Evolutionary conservation across 805 yeast genomes (phyloP).

Genomic region (Zygosaccharomyces kombuchaensis): DNA sequence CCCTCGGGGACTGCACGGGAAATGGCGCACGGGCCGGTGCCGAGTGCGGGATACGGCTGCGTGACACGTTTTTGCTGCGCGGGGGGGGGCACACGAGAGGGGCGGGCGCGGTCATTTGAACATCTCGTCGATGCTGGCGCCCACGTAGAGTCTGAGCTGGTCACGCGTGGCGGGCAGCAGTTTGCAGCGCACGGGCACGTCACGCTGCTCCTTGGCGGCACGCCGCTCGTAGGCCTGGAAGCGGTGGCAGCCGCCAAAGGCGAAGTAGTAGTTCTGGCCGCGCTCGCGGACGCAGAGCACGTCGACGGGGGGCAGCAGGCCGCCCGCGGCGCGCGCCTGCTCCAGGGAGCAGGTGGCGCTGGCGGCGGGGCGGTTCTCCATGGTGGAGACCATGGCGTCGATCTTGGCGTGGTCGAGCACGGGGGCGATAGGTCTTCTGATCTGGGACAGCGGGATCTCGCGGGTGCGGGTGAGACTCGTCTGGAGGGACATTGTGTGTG

Average conservation of each 20-base stretch:
- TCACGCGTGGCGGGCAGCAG: constrained; percentile 69
- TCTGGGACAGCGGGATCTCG: constrained; percentile 61
- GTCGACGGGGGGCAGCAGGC: constrained; percentile 80
- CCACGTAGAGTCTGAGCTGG: constrained; percentile 65
- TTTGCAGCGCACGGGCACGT: constrained; percentile 58
- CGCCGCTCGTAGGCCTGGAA: constrained; percentile 75
- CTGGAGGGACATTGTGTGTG: constrained; percentile 59
- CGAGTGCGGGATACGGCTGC: neutral
- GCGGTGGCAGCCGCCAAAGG: constrained; percentile 89
- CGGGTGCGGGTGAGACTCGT: constrained; percentile 49
- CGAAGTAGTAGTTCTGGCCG: constrained; percentile 64
- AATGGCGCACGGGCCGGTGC: neutral
- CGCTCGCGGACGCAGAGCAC: constrained; percentile 62
- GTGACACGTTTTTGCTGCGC: neutral
- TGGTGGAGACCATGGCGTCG: constrained; percentile 71
- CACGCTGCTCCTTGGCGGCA: constrained; percentile 35
- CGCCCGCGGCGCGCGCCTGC: constrained; percentile 38
- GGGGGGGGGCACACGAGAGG: neutral
- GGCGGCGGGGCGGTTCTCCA: constrained; percentile 59
- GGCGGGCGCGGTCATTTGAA: constrained; percentile 8
- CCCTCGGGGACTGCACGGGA: neutral
- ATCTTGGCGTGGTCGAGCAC: constrained; percentile 72
- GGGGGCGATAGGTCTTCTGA: constrained; percentile 80
- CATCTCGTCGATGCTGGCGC: constrained; percentile 39
- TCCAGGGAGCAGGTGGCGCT: constrained; percentile 53